Evolutionary conservation across 495 filamentous ascomycete genomes (phyloP).

Genomic region (Aspergillus wentii): DNA sequence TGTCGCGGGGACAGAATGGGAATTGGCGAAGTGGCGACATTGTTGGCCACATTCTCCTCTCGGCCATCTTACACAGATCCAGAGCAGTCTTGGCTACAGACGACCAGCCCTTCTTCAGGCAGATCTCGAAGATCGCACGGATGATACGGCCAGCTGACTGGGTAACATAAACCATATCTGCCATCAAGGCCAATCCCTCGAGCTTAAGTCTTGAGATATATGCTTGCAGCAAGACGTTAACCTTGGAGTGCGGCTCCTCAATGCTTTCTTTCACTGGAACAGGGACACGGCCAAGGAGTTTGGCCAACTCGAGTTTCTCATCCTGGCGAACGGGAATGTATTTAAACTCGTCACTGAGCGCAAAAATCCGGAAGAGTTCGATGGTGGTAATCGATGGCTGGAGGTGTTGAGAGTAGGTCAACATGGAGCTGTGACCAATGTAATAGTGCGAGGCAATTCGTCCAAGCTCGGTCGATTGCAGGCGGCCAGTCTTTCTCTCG

Average conservation of each 20-base stretch:
- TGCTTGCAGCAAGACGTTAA: conserved; percentile 97
- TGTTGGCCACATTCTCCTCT: conserved; percentile 98
- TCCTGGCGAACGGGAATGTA: conserved; percentile 98
- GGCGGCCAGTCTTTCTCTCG: conserved; percentile 84
- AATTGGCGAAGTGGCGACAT: conserved; percentile 96
- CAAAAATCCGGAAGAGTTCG: conserved; percentile 96
- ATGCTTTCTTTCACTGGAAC: conserved; percentile 97
- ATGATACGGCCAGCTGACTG: conserved; percentile 96
- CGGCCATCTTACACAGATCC: conserved; percentile 97
- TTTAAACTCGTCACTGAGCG: conserved; percentile 96
- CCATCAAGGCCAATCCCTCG: conserved; percentile 93
- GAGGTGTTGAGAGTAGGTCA: conserved; percentile 92
- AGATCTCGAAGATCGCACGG: conserved; percentile 93
- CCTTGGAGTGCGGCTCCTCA: conserved; percentile 95
- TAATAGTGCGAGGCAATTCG: conserved; percentile 98
- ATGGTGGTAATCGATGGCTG: conserved; percentile 88
- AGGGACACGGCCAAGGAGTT: conserved; percentile 83
- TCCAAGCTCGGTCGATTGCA: conserved; percentile 91
- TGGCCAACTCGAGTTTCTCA: conserved; percentile 93
- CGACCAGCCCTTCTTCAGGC: conserved; percentile 92
- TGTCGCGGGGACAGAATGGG: conserved; percentile 71
- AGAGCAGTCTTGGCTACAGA: conserved; percentile 89
- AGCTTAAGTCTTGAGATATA: conserved; percentile 94
- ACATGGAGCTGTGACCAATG: conserved; percentile 93
- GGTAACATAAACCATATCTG: conserved; percentile 97